Conservation (phyloP, 129 eudicot genomes). For the Arctium minus region DNA sequence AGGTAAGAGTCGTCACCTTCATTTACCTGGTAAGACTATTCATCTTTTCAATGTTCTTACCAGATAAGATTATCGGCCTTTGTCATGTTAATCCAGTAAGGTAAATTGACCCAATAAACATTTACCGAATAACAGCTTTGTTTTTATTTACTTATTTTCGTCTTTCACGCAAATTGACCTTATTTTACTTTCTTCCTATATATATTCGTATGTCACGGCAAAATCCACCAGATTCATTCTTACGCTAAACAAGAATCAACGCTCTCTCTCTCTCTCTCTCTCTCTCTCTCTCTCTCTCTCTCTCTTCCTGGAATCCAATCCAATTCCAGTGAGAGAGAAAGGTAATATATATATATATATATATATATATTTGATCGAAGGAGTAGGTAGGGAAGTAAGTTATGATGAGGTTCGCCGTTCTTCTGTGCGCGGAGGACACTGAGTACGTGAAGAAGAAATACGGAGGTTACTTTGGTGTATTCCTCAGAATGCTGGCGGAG, state of each 20-base stretch:
- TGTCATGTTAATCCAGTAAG: too few species aligned
- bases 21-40: too few species aligned
- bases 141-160: too few species aligned
- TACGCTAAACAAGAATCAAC: neutral
- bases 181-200: neutral
- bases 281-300: neutral
- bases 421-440: slow-evolving; percentile 62
- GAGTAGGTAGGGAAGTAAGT: neutral
- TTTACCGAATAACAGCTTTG: too few species aligned
- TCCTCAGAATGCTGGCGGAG: slow-evolving; percentile 58
- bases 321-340: neutral
- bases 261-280: too few species aligned
- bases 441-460: slow-evolving; percentile 74
- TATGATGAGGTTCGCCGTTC: slow-evolving; percentile 42
- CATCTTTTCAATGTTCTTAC: too few species aligned
- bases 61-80: too few species aligned
- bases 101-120: too few species aligned
- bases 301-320: neutral
- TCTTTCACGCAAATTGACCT: too few species aligned
- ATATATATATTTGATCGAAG: neutral
- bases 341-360: neutral
- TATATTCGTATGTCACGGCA: neutral
- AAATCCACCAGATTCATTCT: neutral
- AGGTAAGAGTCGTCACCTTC: too few species aligned
- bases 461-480: slow-evolving; percentile 81